Evolutionary conservation across 805 yeast genomes (phyloP).

Genomic region (Kuraishia ogatae): DNA sequence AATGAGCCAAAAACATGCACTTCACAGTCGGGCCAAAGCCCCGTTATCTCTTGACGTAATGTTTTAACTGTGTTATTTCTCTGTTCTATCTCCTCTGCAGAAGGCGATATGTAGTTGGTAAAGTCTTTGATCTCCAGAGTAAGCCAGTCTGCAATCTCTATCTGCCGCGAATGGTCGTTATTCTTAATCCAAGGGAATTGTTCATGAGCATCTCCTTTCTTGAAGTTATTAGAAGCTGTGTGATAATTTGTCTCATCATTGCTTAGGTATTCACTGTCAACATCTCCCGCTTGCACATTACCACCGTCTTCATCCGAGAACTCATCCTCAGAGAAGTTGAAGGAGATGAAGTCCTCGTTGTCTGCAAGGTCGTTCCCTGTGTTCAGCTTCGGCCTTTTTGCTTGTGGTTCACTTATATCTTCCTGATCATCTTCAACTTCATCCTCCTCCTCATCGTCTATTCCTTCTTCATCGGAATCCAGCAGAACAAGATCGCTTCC

Average conservation of each 20-base stretch:
- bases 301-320: constrained; percentile 14
- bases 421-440: background rate
- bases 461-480: background rate
- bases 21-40: constrained; percentile 72
- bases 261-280: constrained; percentile 33
- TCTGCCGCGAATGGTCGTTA: constrained; percentile 68
- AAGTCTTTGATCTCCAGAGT: constrained; percentile 81
- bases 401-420: background rate
- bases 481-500: background rate
- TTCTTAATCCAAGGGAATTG: constrained; percentile 70
- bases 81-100: constrained; percentile 56
- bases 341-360: constrained; percentile 46
- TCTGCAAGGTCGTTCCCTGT: constrained; percentile 28
- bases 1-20: constrained; percentile 87
- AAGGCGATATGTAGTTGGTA: constrained; percentile 79
- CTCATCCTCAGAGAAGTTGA: constrained; percentile 38
- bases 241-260: constrained; percentile 30
- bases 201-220: constrained; percentile 20
- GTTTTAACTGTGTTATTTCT: constrained; percentile 60
- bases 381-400: background rate
- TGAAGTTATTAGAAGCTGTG: constrained; percentile 16
- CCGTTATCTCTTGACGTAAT: constrained; percentile 44
- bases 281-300: constrained; percentile 14
- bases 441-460: background rate
- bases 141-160: constrained; percentile 80